Conservation (phyloP, 352 stramenopile species). For the Blastocystis sp. region DNA sequence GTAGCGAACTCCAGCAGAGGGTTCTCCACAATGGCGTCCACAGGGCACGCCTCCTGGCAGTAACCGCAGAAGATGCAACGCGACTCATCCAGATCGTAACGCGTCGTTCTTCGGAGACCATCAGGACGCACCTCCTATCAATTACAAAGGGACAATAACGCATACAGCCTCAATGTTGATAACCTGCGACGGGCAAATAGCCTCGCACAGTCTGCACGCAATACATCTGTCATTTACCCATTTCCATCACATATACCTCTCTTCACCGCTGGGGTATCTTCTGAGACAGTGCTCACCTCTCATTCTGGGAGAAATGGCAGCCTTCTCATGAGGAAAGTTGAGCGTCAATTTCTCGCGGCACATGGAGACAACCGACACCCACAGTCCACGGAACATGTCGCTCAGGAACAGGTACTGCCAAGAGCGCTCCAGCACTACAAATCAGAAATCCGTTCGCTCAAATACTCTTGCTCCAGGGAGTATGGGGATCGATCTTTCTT, state of each 20-base stretch:
- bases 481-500: slow-evolving; percentile 58
- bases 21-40: slow-evolving; percentile 98
- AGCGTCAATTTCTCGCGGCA: slow-evolving; percentile 80
- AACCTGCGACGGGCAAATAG: slow-evolving; percentile 93
- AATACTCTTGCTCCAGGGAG: slow-evolving; percentile 58
- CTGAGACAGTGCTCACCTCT: slow-evolving; percentile 92
- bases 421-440: slow-evolving; percentile 37
- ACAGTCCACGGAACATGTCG: slow-evolving; percentile 74
- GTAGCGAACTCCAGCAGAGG: slow-evolving; percentile 99
- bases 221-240: slow-evolving; percentile 76
- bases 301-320: slow-evolving; percentile 85
- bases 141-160: slow-evolving; percentile 60
- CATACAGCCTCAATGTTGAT: slow-evolving; percentile 91
- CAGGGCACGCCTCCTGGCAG: slow-evolving; percentile 85
- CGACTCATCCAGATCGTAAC: slow-evolving; percentile 99
- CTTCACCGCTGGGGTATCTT: slow-evolving; percentile 94
- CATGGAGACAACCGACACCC: slow-evolving; percentile 68
- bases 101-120: slow-evolving; percentile 88
- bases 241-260: slow-evolving; percentile 68
- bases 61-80: slow-evolving; percentile 99
- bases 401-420: slow-evolving; percentile 71
- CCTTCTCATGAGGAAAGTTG: slow-evolving; percentile 98
- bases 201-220: slow-evolving; percentile 98
- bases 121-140: slow-evolving; percentile 81
- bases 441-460: neutral